Evolutionary conservation across 352 stramenopile genomes (phyloP), one percentile per base, ranked within the genome.

Genomic region (Paralagenidium karlingii): DNA sequence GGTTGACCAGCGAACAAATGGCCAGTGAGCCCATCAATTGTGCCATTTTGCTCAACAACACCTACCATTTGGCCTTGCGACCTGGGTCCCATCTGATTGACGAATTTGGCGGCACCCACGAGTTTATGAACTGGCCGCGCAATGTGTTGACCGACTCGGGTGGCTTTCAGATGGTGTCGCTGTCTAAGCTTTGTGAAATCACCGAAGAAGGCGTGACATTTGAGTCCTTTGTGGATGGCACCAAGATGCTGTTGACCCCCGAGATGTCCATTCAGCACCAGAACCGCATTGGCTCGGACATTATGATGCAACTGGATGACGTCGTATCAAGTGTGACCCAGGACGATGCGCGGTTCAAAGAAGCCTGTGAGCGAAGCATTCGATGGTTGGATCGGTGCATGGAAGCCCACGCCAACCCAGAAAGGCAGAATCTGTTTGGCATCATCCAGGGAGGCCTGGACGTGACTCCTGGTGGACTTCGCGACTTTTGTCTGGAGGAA

Each of bases 261-360:
- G 95, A 99, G 43, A 68, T 63, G 28, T 78, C 56, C 21, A 91
- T 98, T 47, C 53, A 65, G 43, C 84, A 95, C 52, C 91, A 98
- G 70, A 98, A 98, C 57, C 67, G 83, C 36, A 98, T 99, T 58
- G 93, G 93, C 38, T 77, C 86, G 3, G 94, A 99, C 57, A 97
- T 99, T 47, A 98, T 99, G 43, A 99, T 99, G 94, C 85, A 90
- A 34, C 59, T 99, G 19, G 95, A 99, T 63, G 94, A 99, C 63
- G 93, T 98, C 7, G 87, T 98, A 7, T 88, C 80, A 26, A 96
- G 70, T 36, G 75, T 97, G 19, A 62, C 60, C 12, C 61, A 77
- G 37, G 82, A 97, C 50, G 53, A 82, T n/a, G 68, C 63, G 30
- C 67, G 93, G 19, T 98, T 98, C 53, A 47, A 57, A 28, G 80